phyloP scores from a whole-genome alignment of 2,329 filamentous ascomycete species.

The Sporothrix sp. region DNA sequence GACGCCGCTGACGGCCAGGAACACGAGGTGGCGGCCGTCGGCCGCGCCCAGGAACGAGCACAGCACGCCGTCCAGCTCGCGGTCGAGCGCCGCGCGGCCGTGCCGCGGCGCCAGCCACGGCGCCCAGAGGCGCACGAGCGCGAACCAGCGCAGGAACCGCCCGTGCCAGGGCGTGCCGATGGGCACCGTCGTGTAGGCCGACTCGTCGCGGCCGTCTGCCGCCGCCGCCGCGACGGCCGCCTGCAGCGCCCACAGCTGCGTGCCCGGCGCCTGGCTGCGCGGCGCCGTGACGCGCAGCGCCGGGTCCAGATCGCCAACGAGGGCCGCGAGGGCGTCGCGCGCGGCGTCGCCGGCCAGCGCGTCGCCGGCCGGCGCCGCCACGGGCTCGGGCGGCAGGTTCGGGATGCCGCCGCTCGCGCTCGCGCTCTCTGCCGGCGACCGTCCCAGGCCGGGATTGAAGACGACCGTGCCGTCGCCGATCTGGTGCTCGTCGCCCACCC shows the following conservation, averaged over 20 bases:
- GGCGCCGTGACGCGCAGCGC: conserved; percentile 44
- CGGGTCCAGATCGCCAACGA: conserved; percentile 49
- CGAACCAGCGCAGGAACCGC: conserved; percentile 57
- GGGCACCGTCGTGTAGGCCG: conserved; percentile 44
- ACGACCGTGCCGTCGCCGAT: conserved; percentile 54
- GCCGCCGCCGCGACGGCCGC: conserved; percentile 46
- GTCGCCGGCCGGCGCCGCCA: too few species aligned
- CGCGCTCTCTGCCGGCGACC: conserved; percentile 20
- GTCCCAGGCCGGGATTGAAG: conserved; percentile 36
- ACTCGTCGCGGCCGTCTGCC: conserved; percentile 36
- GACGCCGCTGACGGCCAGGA: conserved; percentile 68
- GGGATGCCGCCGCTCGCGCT: not conserved
- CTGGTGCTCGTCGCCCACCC: conserved; percentile 56
- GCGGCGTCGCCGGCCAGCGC: conserved; percentile 15
- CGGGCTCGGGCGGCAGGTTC: not conserved
- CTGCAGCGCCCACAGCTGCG: conserved; percentile 60
- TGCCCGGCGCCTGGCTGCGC: conserved; percentile 57
- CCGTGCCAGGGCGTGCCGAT: conserved; percentile 51
- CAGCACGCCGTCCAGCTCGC: conserved; percentile 62
- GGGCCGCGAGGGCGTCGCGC: conserved; percentile 38
- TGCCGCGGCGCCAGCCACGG: conserved; percentile 89
- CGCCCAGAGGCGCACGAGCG: conserved; percentile 66
- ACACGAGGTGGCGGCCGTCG: conserved; percentile 63
- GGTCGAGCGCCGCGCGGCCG: conserved; percentile 53
- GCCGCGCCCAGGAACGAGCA: conserved; percentile 60